phyloP scores from a whole-genome alignment of 2,329 filamentous ascomycete species.

The Chaetomiaceae sp. region DNA sequence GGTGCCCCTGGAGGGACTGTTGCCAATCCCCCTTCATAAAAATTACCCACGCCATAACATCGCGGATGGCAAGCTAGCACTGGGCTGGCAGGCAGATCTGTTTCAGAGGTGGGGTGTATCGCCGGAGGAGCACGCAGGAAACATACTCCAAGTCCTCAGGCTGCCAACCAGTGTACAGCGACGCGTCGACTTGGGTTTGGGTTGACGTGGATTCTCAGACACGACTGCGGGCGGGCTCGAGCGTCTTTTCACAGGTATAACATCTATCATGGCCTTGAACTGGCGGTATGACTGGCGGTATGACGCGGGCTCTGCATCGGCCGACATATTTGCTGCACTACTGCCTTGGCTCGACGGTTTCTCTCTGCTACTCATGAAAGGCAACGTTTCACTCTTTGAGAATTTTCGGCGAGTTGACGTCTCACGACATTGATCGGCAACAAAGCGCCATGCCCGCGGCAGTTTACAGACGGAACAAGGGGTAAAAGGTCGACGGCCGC shows the following conservation, averaged over 20 bases:
- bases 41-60: background rate
- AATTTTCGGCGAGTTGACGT: background rate
- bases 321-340: background rate
- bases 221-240: too few species aligned
- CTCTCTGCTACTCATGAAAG: background rate
- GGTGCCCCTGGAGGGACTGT: background rate
- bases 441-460: background rate
- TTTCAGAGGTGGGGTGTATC: slow-evolving; percentile 4
- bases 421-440: slow-evolving; percentile 9
- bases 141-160: background rate
- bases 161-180: too few species aligned
- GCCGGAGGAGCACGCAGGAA: background rate
- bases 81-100: background rate
- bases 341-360: slow-evolving; percentile 2
- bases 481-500: background rate
- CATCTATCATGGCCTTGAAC: too few species aligned
- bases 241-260: background rate
- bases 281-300: background rate
- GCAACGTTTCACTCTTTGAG: slow-evolving; percentile 4
- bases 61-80: background rate
- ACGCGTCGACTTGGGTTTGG: too few species aligned
- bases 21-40: too few species aligned
- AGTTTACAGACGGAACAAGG: background rate
- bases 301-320: background rate
- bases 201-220: too few species aligned